phyloP scores from a whole-genome alignment of 306 rosid genomes.

The Arachis stenosperma region DNA sequence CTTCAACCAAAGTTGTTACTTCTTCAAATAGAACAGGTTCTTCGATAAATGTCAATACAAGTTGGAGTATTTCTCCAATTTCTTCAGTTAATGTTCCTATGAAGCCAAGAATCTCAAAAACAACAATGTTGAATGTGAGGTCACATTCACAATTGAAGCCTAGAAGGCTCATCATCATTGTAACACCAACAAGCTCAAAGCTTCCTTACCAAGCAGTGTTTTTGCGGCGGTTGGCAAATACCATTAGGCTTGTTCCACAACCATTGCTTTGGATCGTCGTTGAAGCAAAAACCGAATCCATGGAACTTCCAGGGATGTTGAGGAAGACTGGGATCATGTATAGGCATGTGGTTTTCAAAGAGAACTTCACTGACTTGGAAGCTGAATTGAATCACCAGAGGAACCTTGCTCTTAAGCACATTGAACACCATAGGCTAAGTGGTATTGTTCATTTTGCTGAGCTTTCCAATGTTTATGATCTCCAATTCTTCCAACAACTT shows the following conservation, averaged over 20 bases:
- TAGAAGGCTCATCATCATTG: conserved; percentile 61
- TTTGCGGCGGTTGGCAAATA: conserved; percentile 75
- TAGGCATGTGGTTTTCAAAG: conserved; percentile 78
- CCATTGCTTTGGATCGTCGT: conserved; percentile 94
- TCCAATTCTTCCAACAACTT: conserved; percentile 82
- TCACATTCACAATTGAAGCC: conserved; percentile 40
- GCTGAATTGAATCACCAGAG: conserved; percentile 89
- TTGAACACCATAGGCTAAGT: conserved; percentile 76
- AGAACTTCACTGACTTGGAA: conserved; percentile 72
- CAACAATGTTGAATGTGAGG: conserved; percentile 16
- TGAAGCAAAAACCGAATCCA: conserved; percentile 59
- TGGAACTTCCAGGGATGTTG: conserved; percentile 53
- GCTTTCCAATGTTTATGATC: conserved; percentile 82
- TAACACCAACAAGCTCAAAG: conserved; percentile 78
- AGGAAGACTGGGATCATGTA: conserved; percentile 88
- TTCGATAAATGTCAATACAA: conserved; percentile 38
- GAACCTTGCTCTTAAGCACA: conserved; percentile 83
- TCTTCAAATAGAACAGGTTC: conserved; percentile 46
- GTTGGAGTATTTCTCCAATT: conserved; percentile 37
- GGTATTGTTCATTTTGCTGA: conserved; percentile 97
- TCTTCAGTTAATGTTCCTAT: conserved; percentile 35
- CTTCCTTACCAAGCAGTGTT: conserved; percentile 55
- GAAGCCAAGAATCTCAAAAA: conserved; percentile 33
- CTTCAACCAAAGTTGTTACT: conserved; percentile 32
- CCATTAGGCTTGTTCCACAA: conserved; percentile 65